Base-by-base conservation (phyloP, 2,329 filamentous ascomycete genomes). In the Grosmannia clavigera region DNA sequence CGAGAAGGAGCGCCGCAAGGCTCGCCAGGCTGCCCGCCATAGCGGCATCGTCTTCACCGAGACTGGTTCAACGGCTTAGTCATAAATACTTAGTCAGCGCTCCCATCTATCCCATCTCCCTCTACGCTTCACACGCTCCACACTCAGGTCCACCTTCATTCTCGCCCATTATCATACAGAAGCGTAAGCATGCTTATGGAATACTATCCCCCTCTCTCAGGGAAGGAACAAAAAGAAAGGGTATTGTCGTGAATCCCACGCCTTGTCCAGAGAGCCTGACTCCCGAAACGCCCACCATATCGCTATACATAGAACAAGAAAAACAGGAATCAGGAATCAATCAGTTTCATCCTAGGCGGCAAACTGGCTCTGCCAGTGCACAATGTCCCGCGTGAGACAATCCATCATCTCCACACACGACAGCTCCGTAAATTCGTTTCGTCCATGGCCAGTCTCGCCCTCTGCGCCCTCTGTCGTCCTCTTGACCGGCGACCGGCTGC, bases 401-500 rank as follows among this genome's bases (percentile, higher is more conserved):
- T 95, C 90, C 89, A 95, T 95, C 89, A 95, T 95, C 73, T 95
- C 89, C 64, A 89, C 78, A 66, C 87, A 91, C 61, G 78, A 88
- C 64, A 96, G 76, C 10, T 87, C 81, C 66, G 86, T 88, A 71
- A 95, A 95, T 1, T 85, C 81, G 66, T 75, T 79, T 12, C 61
- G 58, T 7, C 61, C 64, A 29, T 59, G 22, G 3, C n/a, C 38
- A 5, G 12, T 12, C 9, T 14, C n/a, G 12, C 33, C 48, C 22
- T 56, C 53, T 9, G 52, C 59, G 22, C 55, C 62, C 9, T 33
- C 54, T 3, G 33, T 14, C 10, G 54, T 4, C 38, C 40, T 53
- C 16, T 57, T 57, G 11, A 43, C 43, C 31, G 58, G 53, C 22
- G 58, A 56, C 19, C 25, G 14, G 46, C 50, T 16, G 14, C 50